These are phyloP conservation scores for Zymoseptoria ardabiliae DNA, from an alignment of 2,329 filamentous ascomycete species.

Conservation along the genomic window DNA sequence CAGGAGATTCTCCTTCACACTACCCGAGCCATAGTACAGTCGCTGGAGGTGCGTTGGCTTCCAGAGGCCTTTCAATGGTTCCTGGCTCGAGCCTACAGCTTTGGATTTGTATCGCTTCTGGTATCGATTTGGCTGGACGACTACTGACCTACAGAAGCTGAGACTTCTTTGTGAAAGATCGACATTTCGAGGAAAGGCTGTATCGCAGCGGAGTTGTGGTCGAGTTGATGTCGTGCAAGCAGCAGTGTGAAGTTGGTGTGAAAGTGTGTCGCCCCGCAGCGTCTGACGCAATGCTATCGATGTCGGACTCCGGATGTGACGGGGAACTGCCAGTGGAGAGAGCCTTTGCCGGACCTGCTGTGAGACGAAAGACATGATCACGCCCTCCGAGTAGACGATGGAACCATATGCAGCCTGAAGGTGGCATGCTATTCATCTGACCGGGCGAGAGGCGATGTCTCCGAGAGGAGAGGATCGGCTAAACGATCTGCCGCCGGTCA, in stretches of 20 bases:
- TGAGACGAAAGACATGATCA: not conserved
- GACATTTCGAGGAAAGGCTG: not conserved
- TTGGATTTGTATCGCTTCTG: slow-evolving; percentile 29
- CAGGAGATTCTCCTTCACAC: slow-evolving; percentile 42
- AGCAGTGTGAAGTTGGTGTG: not conserved
- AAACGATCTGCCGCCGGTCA: not conserved
- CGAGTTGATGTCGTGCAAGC: not conserved
- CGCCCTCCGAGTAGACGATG: not conserved
- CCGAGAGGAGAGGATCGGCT: not conserved
- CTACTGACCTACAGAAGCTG: slow-evolving; percentile 17
- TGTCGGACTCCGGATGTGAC: not conserved
- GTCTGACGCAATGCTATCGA: not conserved
- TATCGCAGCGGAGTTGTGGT: not conserved
- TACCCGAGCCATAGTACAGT: slow-evolving; percentile 44
- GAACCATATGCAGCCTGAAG: not conserved
- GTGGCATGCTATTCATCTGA: not conserved
- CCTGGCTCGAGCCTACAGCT: slow-evolving; percentile 36
- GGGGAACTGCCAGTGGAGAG: not conserved
- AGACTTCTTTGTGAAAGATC: not conserved
- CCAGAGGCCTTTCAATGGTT: slow-evolving; percentile 44
- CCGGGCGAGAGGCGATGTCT: no score
- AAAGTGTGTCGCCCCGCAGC: not conserved
- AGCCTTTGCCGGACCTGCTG: not conserved
- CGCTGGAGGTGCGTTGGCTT: slow-evolving; percentile 44
- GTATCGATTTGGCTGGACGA: not conserved